These are phyloP conservation scores for Nicotiana noctiflora DNA, from an alignment of 257 asterid genomes.

Conservation along the genomic window DNA sequence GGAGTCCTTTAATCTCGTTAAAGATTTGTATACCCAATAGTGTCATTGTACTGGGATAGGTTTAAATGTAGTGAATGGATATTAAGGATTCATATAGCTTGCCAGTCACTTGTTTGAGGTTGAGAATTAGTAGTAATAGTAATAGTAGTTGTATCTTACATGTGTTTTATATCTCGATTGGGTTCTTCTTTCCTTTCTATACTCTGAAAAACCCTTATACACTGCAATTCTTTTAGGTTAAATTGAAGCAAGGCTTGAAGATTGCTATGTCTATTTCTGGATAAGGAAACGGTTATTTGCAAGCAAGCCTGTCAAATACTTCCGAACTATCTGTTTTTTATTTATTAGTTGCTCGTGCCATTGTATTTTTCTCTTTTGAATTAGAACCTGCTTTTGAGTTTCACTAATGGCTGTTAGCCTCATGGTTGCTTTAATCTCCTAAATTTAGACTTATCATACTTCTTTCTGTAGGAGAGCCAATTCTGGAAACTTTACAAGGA, in stretches of 20 bases:
- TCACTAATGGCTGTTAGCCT: neutral
- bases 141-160: neutral
- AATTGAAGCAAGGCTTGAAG: slow-evolving; percentile 82
- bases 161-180: neutral
- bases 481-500: slow-evolving; percentile 94
- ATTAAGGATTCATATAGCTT: neutral
- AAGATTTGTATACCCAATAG: neutral
- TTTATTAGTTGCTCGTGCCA: neutral
- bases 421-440: neutral
- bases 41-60: neutral
- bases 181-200: neutral
- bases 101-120: neutral
- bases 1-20: neutral
- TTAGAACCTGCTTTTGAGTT: neutral
- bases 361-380: neutral
- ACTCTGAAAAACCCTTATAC: neutral
- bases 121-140: neutral
- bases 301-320: slow-evolving; percentile 37
- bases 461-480: slow-evolving; percentile 50
- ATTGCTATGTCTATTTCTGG: slow-evolving; percentile 79
- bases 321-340: slow-evolving; percentile 1
- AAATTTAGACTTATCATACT: neutral
- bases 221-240: slow-evolving; percentile 39
- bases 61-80: neutral
- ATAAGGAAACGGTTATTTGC: slow-evolving; percentile 84